Evolutionary conservation across 805 yeast genomes (phyloP).

Genomic region (Cyberlindnera euphorbiae): DNA sequence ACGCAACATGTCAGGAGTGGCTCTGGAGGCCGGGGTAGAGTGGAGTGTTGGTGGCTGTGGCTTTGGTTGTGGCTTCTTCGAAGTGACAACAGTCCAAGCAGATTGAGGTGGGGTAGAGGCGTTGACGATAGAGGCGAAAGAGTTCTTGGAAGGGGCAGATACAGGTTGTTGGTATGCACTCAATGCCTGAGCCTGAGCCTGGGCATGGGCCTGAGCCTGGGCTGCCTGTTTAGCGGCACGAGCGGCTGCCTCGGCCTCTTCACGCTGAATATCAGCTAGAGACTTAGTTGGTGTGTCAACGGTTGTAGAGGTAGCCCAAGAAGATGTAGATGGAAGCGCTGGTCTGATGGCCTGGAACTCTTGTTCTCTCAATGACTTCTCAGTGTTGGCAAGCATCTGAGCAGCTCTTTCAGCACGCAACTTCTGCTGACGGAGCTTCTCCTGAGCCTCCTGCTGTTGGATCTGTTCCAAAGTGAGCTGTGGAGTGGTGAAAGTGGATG

Average conservation of each 20-base stretch:
- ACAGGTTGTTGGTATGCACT: not conserved
- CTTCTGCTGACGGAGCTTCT: conserved; percentile 37
- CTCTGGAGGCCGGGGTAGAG: conserved; percentile 12
- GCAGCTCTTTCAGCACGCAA: conserved; percentile 28
- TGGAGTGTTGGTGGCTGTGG: conserved; percentile 10
- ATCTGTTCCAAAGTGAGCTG: conserved; percentile 46
- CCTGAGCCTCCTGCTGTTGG: conserved; percentile 43
- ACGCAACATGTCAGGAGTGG: conserved; percentile 33
- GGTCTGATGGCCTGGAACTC: conserved; percentile 13
- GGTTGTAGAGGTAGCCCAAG: conserved; percentile 33
- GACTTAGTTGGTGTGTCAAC: conserved; percentile 38
- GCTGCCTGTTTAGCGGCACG: conserved; percentile 16
- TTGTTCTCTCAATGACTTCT: conserved; percentile 14
- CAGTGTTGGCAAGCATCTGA: conserved; percentile 18
- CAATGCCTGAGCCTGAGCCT: not conserved
- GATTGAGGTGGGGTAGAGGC: conserved; percentile 9
- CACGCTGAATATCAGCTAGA: conserved; percentile 57
- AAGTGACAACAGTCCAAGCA: conserved; percentile 38
- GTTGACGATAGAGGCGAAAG: conserved; percentile 23
- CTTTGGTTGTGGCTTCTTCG: conserved; percentile 17
- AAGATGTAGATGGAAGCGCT: conserved; percentile 29
- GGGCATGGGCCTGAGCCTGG: conserved; percentile 14
- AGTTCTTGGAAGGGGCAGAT: conserved; percentile 6
- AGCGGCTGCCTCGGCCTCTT: conserved; percentile 40
- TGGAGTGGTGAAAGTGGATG: conserved; percentile 28